Base-by-base conservation (phyloP, 495 filamentous ascomycete species). In the Viridothelium virens region DNA sequence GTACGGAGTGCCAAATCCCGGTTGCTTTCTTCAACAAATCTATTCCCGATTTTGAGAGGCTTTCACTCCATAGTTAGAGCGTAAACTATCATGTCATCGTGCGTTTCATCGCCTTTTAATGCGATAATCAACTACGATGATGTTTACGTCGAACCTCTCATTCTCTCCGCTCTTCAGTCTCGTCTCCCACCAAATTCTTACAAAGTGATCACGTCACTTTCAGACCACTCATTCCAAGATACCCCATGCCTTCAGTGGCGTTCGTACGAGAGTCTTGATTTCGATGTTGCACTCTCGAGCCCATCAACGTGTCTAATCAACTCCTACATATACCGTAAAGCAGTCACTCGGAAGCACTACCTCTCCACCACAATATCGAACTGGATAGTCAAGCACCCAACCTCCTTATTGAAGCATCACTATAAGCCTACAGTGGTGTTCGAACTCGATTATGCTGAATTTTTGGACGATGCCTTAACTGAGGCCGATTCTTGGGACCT, bases 311-410 rank as follows among this genome's bases (percentile, higher is more conserved):
- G 80, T 50, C 82, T 91, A 4, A 79, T 84, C 41, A 96, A 94
- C 74, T 86, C 88, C 67, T 97, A 96, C 73, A 85, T 96, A 71
- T 92, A 96, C 67, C 91, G 94, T 71, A 97, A 97, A 82, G 94
- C 94, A 1, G 78, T 98, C n/a, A 96, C 97, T 71, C 85, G 94
- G 61, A 98, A 98, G 75, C 94, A 98, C 74, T 96, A 91, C 74
- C 82, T 98, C 2, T 84, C 86, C 4, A 85, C 86, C 16, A 96
- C 93, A 0, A 83, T 95, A 44, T 78, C 85, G 48, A 86, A 86
- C 69, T 96, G 91, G 88, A 77, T 89, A 12, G 83, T 87, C 25
- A 98, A 98, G 72, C 79, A 92, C 69, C 91, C 93, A 0, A 77
- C 82, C 41, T 89, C 86, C 18, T 74, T 86, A 2, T 80, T 98